These are phyloP conservation scores for Fusarium irregulare DNA, from an alignment of 2,329 filamentous ascomycete genomes.

Conservation along the genomic window DNA sequence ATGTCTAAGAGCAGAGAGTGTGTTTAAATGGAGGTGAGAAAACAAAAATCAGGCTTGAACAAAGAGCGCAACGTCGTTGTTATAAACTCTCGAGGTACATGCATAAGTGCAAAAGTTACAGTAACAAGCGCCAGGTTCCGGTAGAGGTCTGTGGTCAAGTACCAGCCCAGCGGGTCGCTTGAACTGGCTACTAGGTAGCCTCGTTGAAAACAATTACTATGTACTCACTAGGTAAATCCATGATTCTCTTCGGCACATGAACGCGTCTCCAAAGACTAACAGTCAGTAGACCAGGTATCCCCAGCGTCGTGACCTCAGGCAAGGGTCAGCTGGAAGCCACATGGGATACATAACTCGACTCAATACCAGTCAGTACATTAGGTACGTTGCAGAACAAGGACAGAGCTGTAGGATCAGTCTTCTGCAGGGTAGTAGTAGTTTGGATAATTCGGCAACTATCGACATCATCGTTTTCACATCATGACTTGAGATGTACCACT, in stretches of 20 bases:
- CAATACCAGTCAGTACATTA: not conserved
- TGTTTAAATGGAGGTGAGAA: conserved; percentile 3
- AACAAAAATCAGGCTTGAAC: conserved; percentile 13
- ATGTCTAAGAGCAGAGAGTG: not conserved
- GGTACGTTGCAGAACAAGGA: not conserved
- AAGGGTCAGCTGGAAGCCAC: conserved; percentile 43
- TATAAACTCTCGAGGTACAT: conserved; percentile 25
- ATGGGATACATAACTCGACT: conserved; percentile 10
- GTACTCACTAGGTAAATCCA: not conserved
- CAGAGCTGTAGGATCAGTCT: not conserved
- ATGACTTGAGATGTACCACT: conserved; percentile 22
- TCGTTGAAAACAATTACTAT: not conserved
- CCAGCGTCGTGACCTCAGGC: conserved; percentile 40
- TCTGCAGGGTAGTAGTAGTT: conserved; percentile 8
- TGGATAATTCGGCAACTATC: conserved; percentile 24
- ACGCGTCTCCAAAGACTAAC: conserved; percentile 27
- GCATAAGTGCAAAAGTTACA: not conserved
- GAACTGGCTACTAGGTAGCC: not conserved
- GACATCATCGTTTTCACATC: not conserved
- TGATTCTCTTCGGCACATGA: conserved; percentile 22
- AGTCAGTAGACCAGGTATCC: conserved; percentile 4
- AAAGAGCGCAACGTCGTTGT: conserved; percentile 34
- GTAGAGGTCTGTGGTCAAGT: conserved; percentile 20
- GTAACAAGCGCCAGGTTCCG: not conserved
- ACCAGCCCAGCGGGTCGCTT: not conserved